These are phyloP conservation scores for Iberis pinnata DNA, from an alignment of 345 rosid species.

Conservation along the genomic window DNA sequence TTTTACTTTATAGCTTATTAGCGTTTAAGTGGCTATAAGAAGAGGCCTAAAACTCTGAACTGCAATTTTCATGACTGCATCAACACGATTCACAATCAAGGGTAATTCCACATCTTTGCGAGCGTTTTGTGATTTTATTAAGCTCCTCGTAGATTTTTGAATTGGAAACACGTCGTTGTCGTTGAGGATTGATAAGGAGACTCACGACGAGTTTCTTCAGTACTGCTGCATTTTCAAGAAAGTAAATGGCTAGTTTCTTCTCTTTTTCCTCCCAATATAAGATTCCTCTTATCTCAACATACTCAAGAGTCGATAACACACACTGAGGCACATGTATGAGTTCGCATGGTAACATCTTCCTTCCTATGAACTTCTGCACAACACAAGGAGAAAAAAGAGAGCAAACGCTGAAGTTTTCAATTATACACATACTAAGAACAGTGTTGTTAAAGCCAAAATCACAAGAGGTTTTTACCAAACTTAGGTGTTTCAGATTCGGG, in stretches of 20 bases:
- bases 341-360: neutral
- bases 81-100: neutral
- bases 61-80: neutral
- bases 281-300: slow-evolving; percentile 2
- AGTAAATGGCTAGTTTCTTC: slow-evolving; percentile 7
- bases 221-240: slow-evolving; percentile 15
- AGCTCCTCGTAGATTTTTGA: slow-evolving; percentile 4
- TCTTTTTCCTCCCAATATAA: neutral
- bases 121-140: slow-evolving; percentile 1
- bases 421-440: neutral
- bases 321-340: slow-evolving; percentile 1
- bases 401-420: neutral
- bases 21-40: too few relatives aligned
- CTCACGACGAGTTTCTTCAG: slow-evolving; percentile 8
- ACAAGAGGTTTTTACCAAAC: slow-evolving; percentile 5
- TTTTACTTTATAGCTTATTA: too few relatives aligned
- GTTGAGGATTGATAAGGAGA: neutral
- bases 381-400: neutral
- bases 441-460: neutral
- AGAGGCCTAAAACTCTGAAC: too few relatives aligned
- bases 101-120: neutral
- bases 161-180: neutral
- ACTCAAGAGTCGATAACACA: slow-evolving; percentile 8
- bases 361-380: neutral
- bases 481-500: slow-evolving; percentile 24